Evolutionary conservation across 352 stramenopile species (phyloP).

Genomic region (Blastocystis sp.): DNA sequence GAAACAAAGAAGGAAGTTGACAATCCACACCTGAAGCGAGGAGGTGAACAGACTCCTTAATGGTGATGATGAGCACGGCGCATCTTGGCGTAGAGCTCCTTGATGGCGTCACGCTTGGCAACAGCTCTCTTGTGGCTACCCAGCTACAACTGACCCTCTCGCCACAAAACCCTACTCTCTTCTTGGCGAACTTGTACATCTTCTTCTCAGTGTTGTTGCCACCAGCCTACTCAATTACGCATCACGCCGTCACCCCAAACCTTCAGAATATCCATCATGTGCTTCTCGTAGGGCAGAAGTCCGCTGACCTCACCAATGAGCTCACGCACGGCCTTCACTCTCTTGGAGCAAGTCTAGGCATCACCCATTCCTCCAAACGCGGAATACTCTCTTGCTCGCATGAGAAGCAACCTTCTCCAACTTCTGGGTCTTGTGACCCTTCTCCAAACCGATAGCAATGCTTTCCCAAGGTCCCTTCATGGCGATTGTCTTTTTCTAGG

Average conservation of each 20-base stretch:
- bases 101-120: slow-evolving; percentile 54
- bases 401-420: slow-evolving; percentile 21
- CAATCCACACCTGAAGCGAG: too few species aligned
- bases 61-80: slow-evolving; percentile 65
- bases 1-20: too few species aligned
- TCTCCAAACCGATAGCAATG: slow-evolving; percentile 60
- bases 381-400: slow-evolving; percentile 12
- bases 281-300: slow-evolving; percentile 62
- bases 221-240: slow-evolving; percentile 20
- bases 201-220: slow-evolving; percentile 67
- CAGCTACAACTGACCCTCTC: slow-evolving; percentile 10
- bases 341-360: slow-evolving; percentile 40
- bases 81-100: slow-evolving; percentile 46
- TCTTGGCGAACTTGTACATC: slow-evolving; percentile 67
- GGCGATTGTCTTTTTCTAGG: not conserved
- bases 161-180: slow-evolving; percentile 34
- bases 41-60: not conserved
- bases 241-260: not conserved
- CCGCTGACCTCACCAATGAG: slow-evolving; percentile 44
- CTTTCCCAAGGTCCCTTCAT: slow-evolving; percentile 70
- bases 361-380: not conserved
- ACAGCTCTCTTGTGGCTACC: slow-evolving; percentile 51
- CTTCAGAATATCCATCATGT: slow-evolving; percentile 68
- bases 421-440: slow-evolving; percentile 63
- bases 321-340: slow-evolving; percentile 56